Conservation (phyloP, 2,329 filamentous ascomycete genomes). For the Trichoderma cornu-damae region DNA sequence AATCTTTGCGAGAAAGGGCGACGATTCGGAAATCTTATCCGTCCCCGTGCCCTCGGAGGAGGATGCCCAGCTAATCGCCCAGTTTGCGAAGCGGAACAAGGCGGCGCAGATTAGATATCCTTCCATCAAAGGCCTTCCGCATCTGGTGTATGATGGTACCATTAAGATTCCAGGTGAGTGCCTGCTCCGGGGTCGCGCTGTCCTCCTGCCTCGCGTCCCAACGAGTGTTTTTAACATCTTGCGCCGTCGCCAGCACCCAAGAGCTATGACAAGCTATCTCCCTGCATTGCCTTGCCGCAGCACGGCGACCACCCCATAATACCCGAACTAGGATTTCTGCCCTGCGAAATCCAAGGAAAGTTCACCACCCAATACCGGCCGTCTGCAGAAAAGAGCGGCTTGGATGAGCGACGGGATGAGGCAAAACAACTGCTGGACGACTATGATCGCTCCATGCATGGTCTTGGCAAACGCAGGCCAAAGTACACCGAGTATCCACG, state of each 20-base stretch:
- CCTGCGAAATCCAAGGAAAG: slow-evolving; percentile 41
- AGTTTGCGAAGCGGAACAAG: slow-evolving; percentile 37
- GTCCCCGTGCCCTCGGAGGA: slow-evolving; percentile 32
- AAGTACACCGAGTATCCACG: slow-evolving; percentile 45
- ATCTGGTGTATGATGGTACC: slow-evolving; percentile 36
- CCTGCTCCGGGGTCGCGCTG: background rate
- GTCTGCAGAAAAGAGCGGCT: slow-evolving; percentile 35
- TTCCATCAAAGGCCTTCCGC: slow-evolving; percentile 36
- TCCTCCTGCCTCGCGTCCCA: too few species aligned
- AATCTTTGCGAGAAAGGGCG: slow-evolving; percentile 28
- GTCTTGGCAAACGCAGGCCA: slow-evolving; percentile 39
- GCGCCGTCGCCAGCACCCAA: slow-evolving; percentile 32
- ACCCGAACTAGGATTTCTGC: slow-evolving; percentile 38
- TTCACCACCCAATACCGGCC: slow-evolving; percentile 41
- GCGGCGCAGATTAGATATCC: slow-evolving; percentile 37
- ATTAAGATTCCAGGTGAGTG: slow-evolving; percentile 36
- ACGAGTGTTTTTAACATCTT: background rate
- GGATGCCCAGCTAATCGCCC: slow-evolving; percentile 34
- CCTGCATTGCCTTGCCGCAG: slow-evolving; percentile 39
- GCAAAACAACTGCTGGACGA: slow-evolving; percentile 38
- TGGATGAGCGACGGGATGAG: slow-evolving; percentile 40
- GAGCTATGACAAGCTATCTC: slow-evolving; percentile 42
- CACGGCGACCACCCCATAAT: slow-evolving; percentile 37
- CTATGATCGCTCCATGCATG: slow-evolving; percentile 40
- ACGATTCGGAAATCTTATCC: slow-evolving; percentile 33